phyloP scores from a whole-genome alignment of 306 rosid genomes.

The Prunus mira region DNA sequence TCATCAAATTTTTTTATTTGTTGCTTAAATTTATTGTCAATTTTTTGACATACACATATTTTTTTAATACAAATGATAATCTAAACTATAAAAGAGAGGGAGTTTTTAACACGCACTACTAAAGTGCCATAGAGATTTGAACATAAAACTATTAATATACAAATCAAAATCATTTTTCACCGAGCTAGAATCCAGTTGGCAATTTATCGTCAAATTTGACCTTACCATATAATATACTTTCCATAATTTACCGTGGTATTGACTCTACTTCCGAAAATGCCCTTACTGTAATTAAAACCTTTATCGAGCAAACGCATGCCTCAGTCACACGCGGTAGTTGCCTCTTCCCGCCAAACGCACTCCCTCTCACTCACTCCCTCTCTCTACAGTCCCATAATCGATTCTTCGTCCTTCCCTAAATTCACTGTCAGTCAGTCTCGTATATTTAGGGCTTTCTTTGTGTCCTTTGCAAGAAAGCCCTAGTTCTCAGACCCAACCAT shows the following conservation, averaged over 20 bases:
- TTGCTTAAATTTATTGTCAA: no score
- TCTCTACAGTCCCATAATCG: neutral
- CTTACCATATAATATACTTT: no score
- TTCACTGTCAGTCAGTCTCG: neutral
- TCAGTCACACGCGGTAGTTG: neutral
- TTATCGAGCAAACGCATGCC: neutral
- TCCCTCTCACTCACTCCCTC: neutral
- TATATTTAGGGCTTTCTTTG: constrained; percentile 12
- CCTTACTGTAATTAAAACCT: no score
- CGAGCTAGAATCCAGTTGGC: no score
- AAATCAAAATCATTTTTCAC: no score
- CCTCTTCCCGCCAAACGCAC: constrained; percentile 29
- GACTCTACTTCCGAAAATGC: no score
- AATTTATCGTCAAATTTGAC: no score
- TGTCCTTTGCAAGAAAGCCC: neutral
- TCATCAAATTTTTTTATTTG: no score
- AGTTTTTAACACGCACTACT: fast-evolving
- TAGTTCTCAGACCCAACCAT: constrained; percentile 11
- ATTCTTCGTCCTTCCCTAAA: neutral
- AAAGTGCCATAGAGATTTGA: fast-evolving
- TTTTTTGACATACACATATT: fast-evolving
- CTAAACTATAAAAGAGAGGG: no score
- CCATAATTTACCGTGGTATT: no score
- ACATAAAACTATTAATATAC: fast-evolving
- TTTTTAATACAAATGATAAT: no score